Base-by-base conservation (phyloP, 2,329 filamentous ascomycete species). In the Dichotomopilus funicola region DNA sequence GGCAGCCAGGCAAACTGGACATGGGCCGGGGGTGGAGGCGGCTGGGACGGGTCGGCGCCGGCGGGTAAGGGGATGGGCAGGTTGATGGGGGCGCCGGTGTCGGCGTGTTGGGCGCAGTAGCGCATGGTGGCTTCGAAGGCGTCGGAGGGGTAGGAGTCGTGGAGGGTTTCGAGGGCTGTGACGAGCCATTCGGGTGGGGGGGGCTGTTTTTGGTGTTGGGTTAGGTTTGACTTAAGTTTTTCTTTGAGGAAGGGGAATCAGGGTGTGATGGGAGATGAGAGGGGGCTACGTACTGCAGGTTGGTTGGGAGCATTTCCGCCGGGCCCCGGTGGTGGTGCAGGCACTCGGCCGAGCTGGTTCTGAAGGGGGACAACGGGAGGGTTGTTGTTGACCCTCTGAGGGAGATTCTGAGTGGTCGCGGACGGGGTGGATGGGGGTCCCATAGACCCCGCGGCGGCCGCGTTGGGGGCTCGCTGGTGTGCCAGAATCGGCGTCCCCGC, bases 81-180 rank as follows among this genome's bases (percentile, higher is more conserved):
- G 40, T 83, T 75, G 50, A 88, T 78, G 27, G 85, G 82, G 19
- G 80, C 73, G 58, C 87, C 82, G 2, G 88, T 91, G 49, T 81
- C 76, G 9, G 80, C 81, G 69, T 95, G 87, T 59, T 96, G 81
- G 56, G 88, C 85, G 31, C 84, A 89, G 71, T 95, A 91, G 58
- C 91, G 89, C 94, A 99, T 99, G 27, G 87, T 81, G 53, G 85
- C 87, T 71, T 96, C 90, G 68, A 97, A 97, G 35, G 81, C 80
- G 69, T 96, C 91, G 64, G 86, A 81, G 3, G 88, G 86, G 66
- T 96, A 92, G 57, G 78, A 76, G 62, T 83, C 83, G 63, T 76
- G 75, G 55, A 97, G 81, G 31, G 83, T 78, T 57, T 81, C 76
- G n/a, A 97, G 81, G 52, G 89, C 87, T 40, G 79, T 73, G 55